Evolutionary conservation across 2,329 filamentous ascomycete species (phyloP).

Genomic region (Helminthosporium solani): DNA sequence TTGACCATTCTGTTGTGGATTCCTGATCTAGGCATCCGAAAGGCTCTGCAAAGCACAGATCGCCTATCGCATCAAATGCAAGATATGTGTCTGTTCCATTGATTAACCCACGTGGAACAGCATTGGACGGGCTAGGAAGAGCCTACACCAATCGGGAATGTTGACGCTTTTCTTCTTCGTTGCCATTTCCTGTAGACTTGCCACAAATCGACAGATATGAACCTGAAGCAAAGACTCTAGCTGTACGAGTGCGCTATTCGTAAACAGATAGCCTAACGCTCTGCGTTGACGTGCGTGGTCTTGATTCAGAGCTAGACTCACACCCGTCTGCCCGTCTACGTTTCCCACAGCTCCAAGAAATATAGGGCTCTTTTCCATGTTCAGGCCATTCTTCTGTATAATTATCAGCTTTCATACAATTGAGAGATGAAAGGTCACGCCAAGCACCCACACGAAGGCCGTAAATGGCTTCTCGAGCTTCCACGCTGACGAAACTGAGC

Average conservation of each 20-base stretch:
- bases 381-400: background rate
- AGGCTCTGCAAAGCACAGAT: conserved; percentile 1
- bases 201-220: background rate
- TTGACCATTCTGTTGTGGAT: conserved; percentile 1
- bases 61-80: background rate
- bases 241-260: background rate
- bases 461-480: conserved; percentile 1
- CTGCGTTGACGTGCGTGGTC: conserved; percentile 1
- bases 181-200: background rate
- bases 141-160: background rate
- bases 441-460: background rate
- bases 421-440: background rate
- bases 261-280: conserved; percentile 1
- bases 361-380: conserved; percentile 2
- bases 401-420: background rate
- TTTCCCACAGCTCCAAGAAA: conserved; percentile 1
- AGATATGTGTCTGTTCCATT: background rate
- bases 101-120: background rate
- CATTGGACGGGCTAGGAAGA: background rate
- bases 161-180: background rate
- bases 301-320: conserved; percentile 2
- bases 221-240: background rate
- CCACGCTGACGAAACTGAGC: background rate
- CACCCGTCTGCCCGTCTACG: conserved; percentile 1
- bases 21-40: conserved; percentile 1